Base-by-base conservation (phyloP, 768 basidiomycete genomes). In the Cubamyces sp. region DNA sequence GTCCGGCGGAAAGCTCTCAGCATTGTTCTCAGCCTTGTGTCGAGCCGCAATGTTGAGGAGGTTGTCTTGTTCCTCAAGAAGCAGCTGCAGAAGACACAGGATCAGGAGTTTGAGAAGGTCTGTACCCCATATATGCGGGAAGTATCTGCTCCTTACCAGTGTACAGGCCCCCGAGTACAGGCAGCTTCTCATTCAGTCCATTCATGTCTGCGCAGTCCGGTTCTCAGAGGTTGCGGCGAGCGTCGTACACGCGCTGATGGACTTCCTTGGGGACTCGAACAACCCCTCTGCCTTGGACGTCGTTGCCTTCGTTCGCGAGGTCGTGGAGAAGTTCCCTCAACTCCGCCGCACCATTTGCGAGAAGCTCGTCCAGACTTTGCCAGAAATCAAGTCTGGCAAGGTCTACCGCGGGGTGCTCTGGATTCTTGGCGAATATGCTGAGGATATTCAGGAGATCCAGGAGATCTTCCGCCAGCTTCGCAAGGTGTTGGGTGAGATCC, bases 341-440 rank as follows among this genome's bases (percentile, higher is more conserved):
- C 84, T 98, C 9, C 90, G 96, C 8, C 70, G 80, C 2, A 84
- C 90, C 8, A 94, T 98, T 67, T 88, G 88, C 61, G 87, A 92
- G 71, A 95, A 94, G 70, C 86, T 98, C 54, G 86, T 90, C 49
- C 77, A 84, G 30, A 91, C 92, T 0, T 86, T 98, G 50, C 69
- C 82, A 57, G 92, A 93, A 64, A 93, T 98, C 77, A 95, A 95
- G 75, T 95, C 92, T 0, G 95, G 95, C 57, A 98, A 98, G 75
- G 96, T 98, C 23, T 98, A 92, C 82, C 88, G 95, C 5, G 97
- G 96, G 7, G 84, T 98, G 18, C 83, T 98, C 50, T 98, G 97
- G 96, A 97, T 98, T 66, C 81, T 98, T n/a, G 96, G 97, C 64
- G 96, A 98, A 77, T 99, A 98, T 68, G 88, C 92, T 41, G 85